Base-by-base conservation (phyloP, 352 stramenopile species). In the Achlya hypogyna region DNA sequence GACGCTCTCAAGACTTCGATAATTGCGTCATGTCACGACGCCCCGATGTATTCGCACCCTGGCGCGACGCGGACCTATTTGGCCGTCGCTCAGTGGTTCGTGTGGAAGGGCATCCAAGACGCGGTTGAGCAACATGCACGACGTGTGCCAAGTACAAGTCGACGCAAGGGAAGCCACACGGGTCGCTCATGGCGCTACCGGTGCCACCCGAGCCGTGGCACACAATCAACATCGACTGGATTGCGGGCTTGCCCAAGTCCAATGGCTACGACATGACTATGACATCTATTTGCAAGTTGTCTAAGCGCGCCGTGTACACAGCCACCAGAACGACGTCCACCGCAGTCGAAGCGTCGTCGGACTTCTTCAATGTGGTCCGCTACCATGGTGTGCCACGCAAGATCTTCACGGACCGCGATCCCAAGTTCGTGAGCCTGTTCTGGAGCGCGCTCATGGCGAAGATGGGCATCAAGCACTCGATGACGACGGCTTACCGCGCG, bases 201-300 rank as follows among this genome's bases (percentile, higher is more conserved):
- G 64, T 64, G 28, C 63, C 71, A 22, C 16, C 63, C 1, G 54
- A 72, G 62, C 69, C 56, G 16, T 78, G 68, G 71, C 27, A 71
- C 42, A 53, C 70, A 35, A 69, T 75, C 5, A 73, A 62, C 12
- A 75, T 72, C 53, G 66, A 74, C 45, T 74, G 74, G 20, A 69
- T 78, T 8, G 73, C 70, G 5, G 66, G 63, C 25, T 49, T 75
- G 28, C 69, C 65, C 8, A 54, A 18, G 5, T 76, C 60, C 18
- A 64, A 72, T 10, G 70, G 53, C 0, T 69, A 53, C 32, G 63
- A 75, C 45, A 64, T 62, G 32, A 32, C 73, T 71, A 53, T 70
- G 51, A 64, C 22, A 9, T 25, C 32, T 14, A 63, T 77, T 8
- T 65, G 74, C 52, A 75, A 72, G 54, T 5, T 69, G 16, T 72